Evolutionary conservation across 2,329 filamentous ascomycete species (phyloP), one percentile per base, ranked within the genome.

Genomic region (Pseudocercospora cruenta): DNA sequence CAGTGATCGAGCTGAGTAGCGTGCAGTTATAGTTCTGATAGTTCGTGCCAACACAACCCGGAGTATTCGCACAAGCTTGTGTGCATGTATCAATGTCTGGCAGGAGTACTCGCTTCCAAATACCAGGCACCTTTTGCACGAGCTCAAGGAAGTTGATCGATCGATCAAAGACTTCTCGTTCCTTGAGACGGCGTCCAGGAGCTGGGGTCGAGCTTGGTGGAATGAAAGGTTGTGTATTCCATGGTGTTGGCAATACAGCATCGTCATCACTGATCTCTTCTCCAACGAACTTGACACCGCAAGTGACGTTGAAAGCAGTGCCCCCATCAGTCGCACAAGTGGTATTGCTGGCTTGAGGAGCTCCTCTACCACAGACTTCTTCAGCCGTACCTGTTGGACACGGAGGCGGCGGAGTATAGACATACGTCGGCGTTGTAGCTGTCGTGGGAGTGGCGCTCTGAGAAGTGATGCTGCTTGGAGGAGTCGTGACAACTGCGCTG

Each of bases 21-120:
- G 64, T 62, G 24, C 64, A 66, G 12, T 66, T 58, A 9, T 62
- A 66, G 26, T 47, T 43, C 9, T 58, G 45, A 47, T 62, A 66
- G 16, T 66, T 66, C 36, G 51, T n/a, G 14, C 51, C 64, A 14
- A 58, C 36, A 22, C 64, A 66, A 9, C 60, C 60, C 12, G 59
- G 47, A 8, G 64, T 66, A 5, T 28, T 53, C 19, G 36, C 36
- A 24, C 64, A 66, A 31, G 58, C 60, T 31, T 58, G 43, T 22
- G 55, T 60, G 45, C 64, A 66, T 21, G 53, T 62, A 6, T 51
- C 59, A 26, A 62, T 26, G 43, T 66, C 45, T 16, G 59, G 59
- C n/a, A 62, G 16, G n/a, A 49, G 43, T 9, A 66, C 53, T 16
- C 64, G 64, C 45, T 62, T 58, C 36, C 36, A 47, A 10, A 47